Evolutionary conservation across 2,329 filamentous ascomycete genomes (phyloP), one percentile per base, ranked within the genome.

Genomic region (Ophiosphaerella korrae): DNA sequence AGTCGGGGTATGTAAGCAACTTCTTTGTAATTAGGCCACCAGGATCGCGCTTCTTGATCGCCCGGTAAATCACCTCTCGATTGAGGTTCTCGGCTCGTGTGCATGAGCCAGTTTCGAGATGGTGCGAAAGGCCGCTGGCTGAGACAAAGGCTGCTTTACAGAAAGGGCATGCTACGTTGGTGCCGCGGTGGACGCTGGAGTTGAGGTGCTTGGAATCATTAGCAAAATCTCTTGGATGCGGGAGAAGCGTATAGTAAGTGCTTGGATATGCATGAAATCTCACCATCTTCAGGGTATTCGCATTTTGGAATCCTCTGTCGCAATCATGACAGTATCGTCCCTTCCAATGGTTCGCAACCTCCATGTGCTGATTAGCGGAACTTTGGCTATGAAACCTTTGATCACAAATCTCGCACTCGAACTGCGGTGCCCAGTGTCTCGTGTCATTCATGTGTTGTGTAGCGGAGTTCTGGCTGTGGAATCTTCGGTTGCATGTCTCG

Each of bases 31-130:
- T 78, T 26, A 76, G 3, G 11, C 81, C 77, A 4, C 72, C 34
- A 0, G 76, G 74, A 50, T 87, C 84, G 1, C 75, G 72, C 12
- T 62, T 50, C 2, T 76, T 75, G 7, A 86, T 68, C 6, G 76
- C 63, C 0, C 63, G 53, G 63, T 3, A 29, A 7, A 29, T 29
- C 7, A 5, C 5, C 5, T 8, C 24, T 5, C 8, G 24, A 8
- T 26, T 77, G 1, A 85, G 36, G 2, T 57, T 46, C 0, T 64
- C 69, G 0, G 82, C 80, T 0, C 66, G 66, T 0, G 76, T 76
- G 45, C 85, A 88, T 0, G 74, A 67, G 14, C 80, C 80, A 0
- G 60, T 69, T 56, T 88, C 85, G 1, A 88, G 67, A 53, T 88
- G 83, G 62, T 84, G 75, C 0, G 73, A 63, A 4, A 87, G 57